Base-by-base conservation (phyloP, 2,329 filamentous ascomycete species). In the Coniochaeta sp. region DNA sequence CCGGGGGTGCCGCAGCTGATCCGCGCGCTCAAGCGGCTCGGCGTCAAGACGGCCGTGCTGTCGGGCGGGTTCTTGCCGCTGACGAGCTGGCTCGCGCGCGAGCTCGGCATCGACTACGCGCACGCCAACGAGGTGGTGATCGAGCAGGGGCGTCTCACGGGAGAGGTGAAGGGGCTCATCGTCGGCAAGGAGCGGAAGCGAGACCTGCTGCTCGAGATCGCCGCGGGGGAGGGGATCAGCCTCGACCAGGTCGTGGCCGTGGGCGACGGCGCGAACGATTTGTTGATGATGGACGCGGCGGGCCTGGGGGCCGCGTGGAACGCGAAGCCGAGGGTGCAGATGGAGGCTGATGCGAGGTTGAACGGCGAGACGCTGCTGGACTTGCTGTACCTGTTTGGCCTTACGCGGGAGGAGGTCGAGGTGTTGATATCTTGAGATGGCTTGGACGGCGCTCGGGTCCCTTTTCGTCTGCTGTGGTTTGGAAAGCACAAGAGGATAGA, bases 11-110 rank as follows among this genome's bases (percentile, higher is more conserved):
- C 80, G 19, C 85, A 90, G 64, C 79, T 98, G 19, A 81, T 96
- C 63, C 82, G 75, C 62, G 89, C 87, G 0, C 77, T 99, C 58
- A 92, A 90, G 74, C 80, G 82, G 24, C 77, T 96, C 5, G 93
- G 93, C 8, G 89, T 90, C 74, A 93, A 90, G 75, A 91, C 92
- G 1, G 95, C 93, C 0, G 93, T 99, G 5, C 76, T 97, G 34
- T 96, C 91, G 36, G 95, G 95, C 52, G 95, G 95, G 0, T 99
- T 99, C 75, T 85, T 90, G 64, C 93, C 93, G 0, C 77, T 98
- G 64, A 96, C 95, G 0, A 82, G 86, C 60, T 98, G 93, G 91
- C 83, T 98, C 38, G 92, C 90, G 17, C 79, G 79, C 44, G 81
- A 91, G 68, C 78, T 99, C 28, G 91, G 91, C 16, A 84, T 99